phyloP scores from a whole-genome alignment of 805 yeast species.

The Candida tammaniensis region DNA sequence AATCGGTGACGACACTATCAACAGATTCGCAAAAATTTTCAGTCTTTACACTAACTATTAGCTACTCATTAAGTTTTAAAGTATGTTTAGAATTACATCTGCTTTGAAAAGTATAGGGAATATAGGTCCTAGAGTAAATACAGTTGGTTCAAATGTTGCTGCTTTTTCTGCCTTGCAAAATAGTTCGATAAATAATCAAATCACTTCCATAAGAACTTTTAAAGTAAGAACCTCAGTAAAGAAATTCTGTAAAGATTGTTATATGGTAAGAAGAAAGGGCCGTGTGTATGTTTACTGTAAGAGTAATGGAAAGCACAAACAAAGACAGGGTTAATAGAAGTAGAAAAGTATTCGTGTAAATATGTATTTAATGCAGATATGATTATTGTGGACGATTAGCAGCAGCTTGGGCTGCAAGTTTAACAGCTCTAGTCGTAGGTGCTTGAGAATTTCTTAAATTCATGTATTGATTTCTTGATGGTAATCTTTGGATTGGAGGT shows the following conservation, averaged over 20 bases:
- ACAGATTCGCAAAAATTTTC: too few relatives aligned
- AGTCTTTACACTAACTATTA: too few relatives aligned
- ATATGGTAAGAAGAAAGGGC: slow-evolving; percentile 92
- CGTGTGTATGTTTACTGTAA: slow-evolving; percentile 91
- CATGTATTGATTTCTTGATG: slow-evolving; percentile 18
- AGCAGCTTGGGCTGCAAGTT: slow-evolving; percentile 19
- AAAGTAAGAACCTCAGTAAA: slow-evolving; percentile 91
- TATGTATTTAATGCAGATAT: background rate
- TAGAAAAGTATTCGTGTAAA: background rate
- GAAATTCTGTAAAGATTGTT: slow-evolving; percentile 87
- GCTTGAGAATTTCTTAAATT: slow-evolving; percentile 19
- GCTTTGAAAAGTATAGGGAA: too few relatives aligned
- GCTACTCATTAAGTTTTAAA: too few relatives aligned
- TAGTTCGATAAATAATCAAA: too few relatives aligned
- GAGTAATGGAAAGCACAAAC: slow-evolving; percentile 89
- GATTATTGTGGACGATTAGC: background rate
- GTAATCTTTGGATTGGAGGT: slow-evolving; percentile 20
- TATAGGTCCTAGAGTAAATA: too few relatives aligned
- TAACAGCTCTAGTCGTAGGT: slow-evolving; percentile 36
- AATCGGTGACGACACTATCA: too few relatives aligned
- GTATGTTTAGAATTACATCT: too few relatives aligned
- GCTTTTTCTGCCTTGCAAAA: too few relatives aligned
- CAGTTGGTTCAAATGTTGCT: too few relatives aligned
- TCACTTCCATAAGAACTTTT: too few relatives aligned
- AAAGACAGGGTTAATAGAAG: slow-evolving; percentile 66